Evolutionary conservation across 495 filamentous ascomycete species (phyloP).

Genomic region (Aspergillus diversus): DNA sequence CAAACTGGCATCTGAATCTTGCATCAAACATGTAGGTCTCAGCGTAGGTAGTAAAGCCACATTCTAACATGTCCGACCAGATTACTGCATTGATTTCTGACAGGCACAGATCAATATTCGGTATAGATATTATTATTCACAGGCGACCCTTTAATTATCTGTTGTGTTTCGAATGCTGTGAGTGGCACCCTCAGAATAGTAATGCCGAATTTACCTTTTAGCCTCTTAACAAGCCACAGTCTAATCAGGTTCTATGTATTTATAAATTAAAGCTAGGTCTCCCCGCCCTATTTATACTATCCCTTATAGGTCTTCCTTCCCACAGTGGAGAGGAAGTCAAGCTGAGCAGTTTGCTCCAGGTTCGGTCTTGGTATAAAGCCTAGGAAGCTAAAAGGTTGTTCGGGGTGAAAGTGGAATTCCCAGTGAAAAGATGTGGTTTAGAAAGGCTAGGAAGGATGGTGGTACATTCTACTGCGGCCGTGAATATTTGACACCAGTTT

Average conservation of each 20-base stretch:
- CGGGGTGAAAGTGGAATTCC: slow-evolving; percentile 86
- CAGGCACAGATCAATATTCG: too few species aligned
- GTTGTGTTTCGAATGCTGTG: slow-evolving; percentile 72
- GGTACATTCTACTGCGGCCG: slow-evolving; percentile 84
- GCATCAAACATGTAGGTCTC: too few species aligned
- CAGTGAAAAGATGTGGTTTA: slow-evolving; percentile 60
- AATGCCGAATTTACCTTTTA: slow-evolving; percentile 53
- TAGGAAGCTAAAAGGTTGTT: slow-evolving; percentile 77
- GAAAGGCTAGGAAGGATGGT: slow-evolving; percentile 60
- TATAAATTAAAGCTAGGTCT: slow-evolving; percentile 80
- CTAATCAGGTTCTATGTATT: slow-evolving; percentile 60
- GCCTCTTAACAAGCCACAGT: slow-evolving; percentile 32
- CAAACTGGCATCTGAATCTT: too few species aligned
- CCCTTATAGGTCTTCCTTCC: slow-evolving; percentile 57
- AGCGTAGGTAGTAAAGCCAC: too few species aligned
- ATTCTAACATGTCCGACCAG: too few species aligned
- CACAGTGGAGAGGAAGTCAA: slow-evolving; percentile 46
- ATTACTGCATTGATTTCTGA: too few species aligned
- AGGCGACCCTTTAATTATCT: slow-evolving; percentile 69
- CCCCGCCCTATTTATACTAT: slow-evolving; percentile 39
- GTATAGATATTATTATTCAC: too few species aligned
- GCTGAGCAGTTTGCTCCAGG: slow-evolving; percentile 77
- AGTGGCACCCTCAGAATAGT: slow-evolving; percentile 60
- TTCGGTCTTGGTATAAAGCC: slow-evolving; percentile 72
- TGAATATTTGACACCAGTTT: slow-evolving; percentile 58